Evolutionary conservation across 139 green algal species (phyloP).

Genomic region (Astrephomene gubernaculifera): DNA sequence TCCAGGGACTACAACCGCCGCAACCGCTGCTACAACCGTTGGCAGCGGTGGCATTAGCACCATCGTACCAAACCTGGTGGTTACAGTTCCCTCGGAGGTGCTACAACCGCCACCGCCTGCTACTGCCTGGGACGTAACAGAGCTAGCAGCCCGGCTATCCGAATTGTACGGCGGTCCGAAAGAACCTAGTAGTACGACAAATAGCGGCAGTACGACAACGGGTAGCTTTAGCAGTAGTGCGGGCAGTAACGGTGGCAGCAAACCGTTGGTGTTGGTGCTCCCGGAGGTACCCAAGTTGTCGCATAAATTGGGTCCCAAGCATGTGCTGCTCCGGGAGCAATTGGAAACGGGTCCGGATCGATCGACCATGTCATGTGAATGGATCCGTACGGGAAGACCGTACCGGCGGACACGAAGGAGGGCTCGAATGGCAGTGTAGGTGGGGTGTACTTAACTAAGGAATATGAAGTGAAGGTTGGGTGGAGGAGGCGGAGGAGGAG

Average conservation of each 20-base stretch:
- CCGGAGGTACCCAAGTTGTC: constrained; percentile 1
- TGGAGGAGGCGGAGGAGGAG: too few species aligned
- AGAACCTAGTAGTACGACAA: too few species aligned
- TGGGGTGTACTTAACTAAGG: too few species aligned
- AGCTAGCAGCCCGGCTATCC: not conserved
- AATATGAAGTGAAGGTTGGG: too few species aligned
- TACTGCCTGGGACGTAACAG: constrained; percentile 6
- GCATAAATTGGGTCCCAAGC: not conserved
- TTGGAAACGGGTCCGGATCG: constrained; percentile 1
- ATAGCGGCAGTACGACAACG: not conserved
- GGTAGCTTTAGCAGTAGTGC: not conserved
- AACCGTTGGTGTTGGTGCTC: constrained; percentile 16
- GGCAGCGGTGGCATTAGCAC: not conserved
- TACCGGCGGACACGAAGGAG: constrained; percentile 14
- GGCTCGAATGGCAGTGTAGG: too few species aligned
- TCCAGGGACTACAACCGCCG: not conserved
- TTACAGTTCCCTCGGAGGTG: not conserved
- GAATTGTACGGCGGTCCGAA: not conserved
- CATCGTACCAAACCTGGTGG: too few species aligned
- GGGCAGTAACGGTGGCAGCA: not conserved
- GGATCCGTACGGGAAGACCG: constrained; percentile 16
- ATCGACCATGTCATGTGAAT: not conserved
- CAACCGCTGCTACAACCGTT: not conserved
- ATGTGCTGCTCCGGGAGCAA: not conserved
- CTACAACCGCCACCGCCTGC: not conserved